Percentiles rank a stretch among this genome's conserved stretches.
phyloP scores from a whole-genome alignment of 2,329 filamentous ascomycete genomes.

The Sporothrix sp. region DNA sequence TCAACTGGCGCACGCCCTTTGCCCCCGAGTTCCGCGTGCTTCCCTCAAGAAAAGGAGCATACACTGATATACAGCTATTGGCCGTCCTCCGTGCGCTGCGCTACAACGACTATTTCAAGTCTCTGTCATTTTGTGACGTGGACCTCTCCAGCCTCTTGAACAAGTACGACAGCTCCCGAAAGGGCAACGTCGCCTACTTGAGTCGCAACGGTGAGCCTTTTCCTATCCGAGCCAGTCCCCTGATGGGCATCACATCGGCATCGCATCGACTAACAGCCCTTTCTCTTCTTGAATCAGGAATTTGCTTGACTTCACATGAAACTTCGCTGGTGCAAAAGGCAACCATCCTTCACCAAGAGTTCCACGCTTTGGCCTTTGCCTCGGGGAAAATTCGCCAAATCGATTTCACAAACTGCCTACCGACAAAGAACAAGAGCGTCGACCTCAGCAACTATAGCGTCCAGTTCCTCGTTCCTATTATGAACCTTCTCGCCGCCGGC shows the following conservation, averaged over 20 bases:
- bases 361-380: constrained; percentile 46
- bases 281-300: constrained; percentile 25
- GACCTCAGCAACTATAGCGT: constrained; percentile 14
- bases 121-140: constrained; percentile 44
- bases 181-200: constrained; percentile 40
- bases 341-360: constrained; percentile 44
- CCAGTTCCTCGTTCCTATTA: constrained; percentile 31
- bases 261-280: too few relatives aligned
- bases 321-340: constrained; percentile 39
- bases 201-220: constrained; percentile 43
- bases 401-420: constrained; percentile 37
- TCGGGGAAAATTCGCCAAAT: constrained; percentile 46
- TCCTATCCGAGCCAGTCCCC: too few relatives aligned
- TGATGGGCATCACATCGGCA: too few relatives aligned
- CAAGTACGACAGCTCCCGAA: constrained; percentile 34
- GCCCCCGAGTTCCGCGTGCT: constrained; percentile 46
- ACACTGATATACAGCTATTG: constrained; percentile 43
- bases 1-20: constrained; percentile 37
- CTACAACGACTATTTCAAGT: constrained; percentile 51
- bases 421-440: constrained; percentile 1
- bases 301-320: constrained; percentile 40
- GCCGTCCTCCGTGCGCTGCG: constrained; percentile 46
- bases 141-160: constrained; percentile 36
- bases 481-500: constrained; percentile 32
- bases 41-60: constrained; percentile 31